Evolutionary conservation across 192 early-diverging fungal genomes (phyloP), one percentile per base, ranked within the genome.

Genomic region (Entophlyctis helioformis): DNA sequence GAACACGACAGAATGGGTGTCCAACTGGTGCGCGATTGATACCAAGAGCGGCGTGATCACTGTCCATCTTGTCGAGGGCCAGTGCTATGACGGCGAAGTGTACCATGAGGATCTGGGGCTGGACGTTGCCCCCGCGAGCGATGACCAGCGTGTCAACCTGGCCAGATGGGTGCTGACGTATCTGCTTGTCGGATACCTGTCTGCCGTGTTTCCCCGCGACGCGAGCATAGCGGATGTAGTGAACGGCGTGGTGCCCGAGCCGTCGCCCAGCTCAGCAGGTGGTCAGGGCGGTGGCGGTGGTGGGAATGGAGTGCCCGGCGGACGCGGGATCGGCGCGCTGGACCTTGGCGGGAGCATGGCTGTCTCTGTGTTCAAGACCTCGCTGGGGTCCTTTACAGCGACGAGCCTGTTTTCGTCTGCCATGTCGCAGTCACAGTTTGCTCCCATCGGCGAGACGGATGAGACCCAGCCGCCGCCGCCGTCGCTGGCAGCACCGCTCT

Each of bases 21-120:
- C 81, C 21, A 71, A 86, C 26, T 98, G 95, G 95, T 96, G 93
- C 64, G 62, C 81, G 1, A 71, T 98, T 10, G 91, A 96, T 62
- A 94, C 83, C 10, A 82, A 85, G 31, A 85, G 84, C 36, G 95
- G 95, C 56, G 41, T 72, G 4, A 56, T 98, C 24, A 87, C 86
- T 3, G 80, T 98, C 3, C 91, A 93, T 56, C 48, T 98, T 54
- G 84, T 89, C 22, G 81, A 89, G 51, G 59, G 46, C 13, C 68
- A 67, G 39, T 86, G 80, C 51, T 88, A 82, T 71, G 87, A 91
- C 39, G 83, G 84, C 42, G 91, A 96, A 61, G 76, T 92, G 39
- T 93, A 96, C 51, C 76, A 80, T 5, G 90, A 96, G 44, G 86
- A 91, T 50, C 62, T 77, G 0, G 78, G 71, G 5, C 54, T 66